Percentiles rank a stretch among this genome's conserved stretches.
phyloP scores from a whole-genome alignment of 2,329 filamentous ascomycete genomes.

The Gremmenia infestans region DNA sequence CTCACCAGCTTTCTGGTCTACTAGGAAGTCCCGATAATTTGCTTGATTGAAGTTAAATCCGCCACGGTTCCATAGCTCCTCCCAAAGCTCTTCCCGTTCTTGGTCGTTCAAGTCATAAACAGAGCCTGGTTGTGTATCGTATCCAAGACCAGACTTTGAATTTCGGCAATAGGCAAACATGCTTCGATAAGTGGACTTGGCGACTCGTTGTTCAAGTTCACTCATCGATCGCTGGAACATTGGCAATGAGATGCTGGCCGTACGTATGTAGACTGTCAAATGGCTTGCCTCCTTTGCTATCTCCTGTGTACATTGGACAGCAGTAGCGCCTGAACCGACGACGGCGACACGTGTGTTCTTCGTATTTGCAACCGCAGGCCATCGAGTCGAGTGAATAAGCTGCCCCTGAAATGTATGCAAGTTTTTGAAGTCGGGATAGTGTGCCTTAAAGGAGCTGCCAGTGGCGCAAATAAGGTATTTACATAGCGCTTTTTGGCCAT shows the following conservation, averaged over 20 bases:
- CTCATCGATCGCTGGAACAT: no score
- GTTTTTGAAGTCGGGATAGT: slow-evolving; percentile 22
- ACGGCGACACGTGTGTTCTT: slow-evolving; percentile 39
- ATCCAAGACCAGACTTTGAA: background rate
- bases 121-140: background rate
- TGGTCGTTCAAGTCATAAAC: background rate
- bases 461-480: slow-evolving; percentile 22
- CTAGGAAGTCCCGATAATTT: slow-evolving; percentile 49
- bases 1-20: slow-evolving; percentile 43
- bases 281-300: slow-evolving; percentile 32
- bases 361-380: background rate
- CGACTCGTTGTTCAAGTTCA: no score
- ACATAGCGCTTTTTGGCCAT: slow-evolving; percentile 6
- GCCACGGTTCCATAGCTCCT: slow-evolving; percentile 30
- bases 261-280: slow-evolving; percentile 32
- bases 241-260: no score
- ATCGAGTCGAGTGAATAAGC: slow-evolving; percentile 6
- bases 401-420: slow-evolving; percentile 25
- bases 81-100: slow-evolving; percentile 43
- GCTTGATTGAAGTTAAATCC: slow-evolving; percentile 34
- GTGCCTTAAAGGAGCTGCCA: slow-evolving; percentile 24
- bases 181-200: no score
- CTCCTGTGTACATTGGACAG: slow-evolving; percentile 25
- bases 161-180: no score
- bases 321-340: slow-evolving; percentile 42